phyloP scores from a whole-genome alignment of 805 yeast genomes.

The Ogataea methanolica region DNA sequence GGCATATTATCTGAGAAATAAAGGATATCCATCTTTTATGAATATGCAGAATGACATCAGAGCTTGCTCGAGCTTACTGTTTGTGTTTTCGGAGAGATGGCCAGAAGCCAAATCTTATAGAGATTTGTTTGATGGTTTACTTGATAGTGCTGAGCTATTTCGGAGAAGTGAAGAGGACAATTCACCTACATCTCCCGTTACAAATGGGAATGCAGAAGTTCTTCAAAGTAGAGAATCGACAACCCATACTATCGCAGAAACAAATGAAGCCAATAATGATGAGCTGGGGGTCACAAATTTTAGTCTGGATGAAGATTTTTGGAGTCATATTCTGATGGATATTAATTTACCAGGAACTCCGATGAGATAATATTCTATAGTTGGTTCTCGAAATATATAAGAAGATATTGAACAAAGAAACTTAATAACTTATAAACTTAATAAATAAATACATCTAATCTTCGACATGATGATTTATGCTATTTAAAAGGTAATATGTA shows the following conservation, averaged over 20 bases:
- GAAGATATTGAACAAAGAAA: not conserved
- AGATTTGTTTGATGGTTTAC: constrained; percentile 22
- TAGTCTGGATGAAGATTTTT: constrained; percentile 15
- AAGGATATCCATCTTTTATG: constrained; percentile 16
- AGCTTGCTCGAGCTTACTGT: constrained; percentile 24
- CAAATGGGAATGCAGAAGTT: not conserved
- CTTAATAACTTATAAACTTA: not conserved
- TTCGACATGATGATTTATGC: too few relatives aligned
- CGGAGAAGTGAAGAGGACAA: constrained; percentile 1
- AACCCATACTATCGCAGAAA: too few relatives aligned
- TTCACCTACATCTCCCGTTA: not conserved
- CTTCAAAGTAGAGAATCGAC: too few relatives aligned
- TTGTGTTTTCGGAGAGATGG: constrained; percentile 25
- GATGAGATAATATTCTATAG: not conserved
- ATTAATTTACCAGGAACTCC: constrained; percentile 1
- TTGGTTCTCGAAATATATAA: not conserved
- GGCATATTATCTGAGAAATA: constrained; percentile 22
- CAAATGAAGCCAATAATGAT: too few relatives aligned
- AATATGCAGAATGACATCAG: constrained; percentile 23
- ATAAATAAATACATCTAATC: not conserved
- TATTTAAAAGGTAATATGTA: too few relatives aligned
- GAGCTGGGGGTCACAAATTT: constrained; percentile 1
- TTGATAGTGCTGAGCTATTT: constrained; percentile 16
- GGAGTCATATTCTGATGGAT: constrained; percentile 14
- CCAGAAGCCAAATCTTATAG: constrained; percentile 24